Evolutionary conservation across 257 asterid species (phyloP), one percentile per base, ranked within the genome.

Genomic region (Coffea eugenioides): DNA sequence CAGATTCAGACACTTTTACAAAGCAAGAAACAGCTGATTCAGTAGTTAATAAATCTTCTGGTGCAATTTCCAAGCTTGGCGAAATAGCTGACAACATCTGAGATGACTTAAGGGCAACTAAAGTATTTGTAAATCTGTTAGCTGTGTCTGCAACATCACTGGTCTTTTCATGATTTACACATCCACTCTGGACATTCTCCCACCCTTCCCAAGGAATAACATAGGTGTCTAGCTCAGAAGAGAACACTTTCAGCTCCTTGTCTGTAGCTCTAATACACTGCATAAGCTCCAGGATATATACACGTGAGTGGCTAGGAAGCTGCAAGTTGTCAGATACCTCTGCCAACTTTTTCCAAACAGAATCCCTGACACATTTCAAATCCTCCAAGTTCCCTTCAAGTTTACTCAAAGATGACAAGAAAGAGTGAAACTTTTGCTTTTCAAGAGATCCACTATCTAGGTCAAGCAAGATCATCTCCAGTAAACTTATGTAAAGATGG

Each of bases 191-290:
- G 74, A 83, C 76, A 85, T 89, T 84, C 27, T 90, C 90, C 97
- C 97, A 94, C 36, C 92, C 95, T 87, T 92, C 97, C 99, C 99
- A 96, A 80, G 97, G 96, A 83, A 81, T 84, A 89, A 92, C 89
- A 80, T 67, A 45, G 45, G 80, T 75, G 34, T 80, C 77, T 62
- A 83, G 83, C 68, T 86, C 90, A 9, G 88, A 77, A 70, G 91
- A 81, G 51, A 83, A 82, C 66, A 79, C 79, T 34, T 86, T 89
- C 49, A 69, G 71, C 83, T 81, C 84, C 77, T 82, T 89, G 85
- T 84, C 87, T 77, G 90, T 89, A 85, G 84, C 87, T 77, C 90
- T 87, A 76, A 96, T 77, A 54, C 88, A 84, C 81, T 96, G 99
- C 97, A 96, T 88, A 74, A 94, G 89, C 96, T 94, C 97, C 84